phyloP scores from a whole-genome alignment of 1,284 basidiomycete genomes.

The Ganoderma meredithae region DNA sequence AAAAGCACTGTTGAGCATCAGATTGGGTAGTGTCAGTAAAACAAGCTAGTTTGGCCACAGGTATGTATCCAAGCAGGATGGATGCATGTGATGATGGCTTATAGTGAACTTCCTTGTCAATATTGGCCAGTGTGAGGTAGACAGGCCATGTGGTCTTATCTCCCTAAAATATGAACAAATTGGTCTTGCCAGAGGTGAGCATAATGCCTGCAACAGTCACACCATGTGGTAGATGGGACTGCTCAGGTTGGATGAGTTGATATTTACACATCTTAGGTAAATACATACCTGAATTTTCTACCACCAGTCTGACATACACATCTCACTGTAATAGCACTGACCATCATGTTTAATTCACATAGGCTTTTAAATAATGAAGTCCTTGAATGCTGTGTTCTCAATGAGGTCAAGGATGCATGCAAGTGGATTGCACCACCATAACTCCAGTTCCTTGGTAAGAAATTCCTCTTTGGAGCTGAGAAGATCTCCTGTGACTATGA shows the following conservation, averaged over 20 bases:
- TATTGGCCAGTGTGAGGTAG: conserved; percentile 50
- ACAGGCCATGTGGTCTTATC: conserved; percentile 41
- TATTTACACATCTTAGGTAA: too few species aligned
- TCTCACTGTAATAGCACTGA: conserved; percentile 42
- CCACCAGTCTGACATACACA: conserved; percentile 55
- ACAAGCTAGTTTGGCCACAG: conserved; percentile 47
- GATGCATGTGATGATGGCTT: conserved; percentile 39
- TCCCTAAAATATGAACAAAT: neutral
- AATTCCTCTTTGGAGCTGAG: too few species aligned
- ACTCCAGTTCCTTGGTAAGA: neutral
- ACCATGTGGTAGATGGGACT: too few species aligned
- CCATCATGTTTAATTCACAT: too few species aligned
- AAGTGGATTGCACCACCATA: too few species aligned
- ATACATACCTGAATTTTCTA: conserved; percentile 44
- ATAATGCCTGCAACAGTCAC: too few species aligned
- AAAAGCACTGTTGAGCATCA: conserved; percentile 35
- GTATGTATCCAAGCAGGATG: conserved; percentile 50
- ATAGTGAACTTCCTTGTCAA: conserved; percentile 41
- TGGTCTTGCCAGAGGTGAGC: too few species aligned
- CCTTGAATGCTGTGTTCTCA: too few species aligned
- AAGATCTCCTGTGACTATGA: too few species aligned
- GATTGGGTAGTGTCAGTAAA: conserved; percentile 34
- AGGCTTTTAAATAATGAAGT: conserved; percentile 33
- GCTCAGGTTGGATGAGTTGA: too few species aligned
- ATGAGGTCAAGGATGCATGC: too few species aligned